Percentiles rank a stretch among this genome's conserved stretches.
Conservation (phyloP, 2,329 filamentous ascomycete genomes). For the Alternaria arbusti region DNA sequence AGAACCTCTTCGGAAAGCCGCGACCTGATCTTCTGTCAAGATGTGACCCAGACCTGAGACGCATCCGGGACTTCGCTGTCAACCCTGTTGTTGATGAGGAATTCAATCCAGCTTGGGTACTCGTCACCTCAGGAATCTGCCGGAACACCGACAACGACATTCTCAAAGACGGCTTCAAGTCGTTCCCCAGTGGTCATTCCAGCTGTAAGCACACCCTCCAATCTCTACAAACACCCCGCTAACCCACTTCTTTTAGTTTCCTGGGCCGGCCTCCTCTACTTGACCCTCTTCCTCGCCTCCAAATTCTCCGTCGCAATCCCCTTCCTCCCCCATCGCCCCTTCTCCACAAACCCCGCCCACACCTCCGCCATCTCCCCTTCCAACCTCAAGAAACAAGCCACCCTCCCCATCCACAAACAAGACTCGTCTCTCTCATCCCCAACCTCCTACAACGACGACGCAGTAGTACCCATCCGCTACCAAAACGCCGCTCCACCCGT, state of each 20-base stretch:
- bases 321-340: slow-evolving; percentile 63
- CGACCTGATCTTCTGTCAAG: slow-evolving; percentile 70
- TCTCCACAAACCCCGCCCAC: slow-evolving; percentile 57
- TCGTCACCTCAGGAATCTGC: slow-evolving; percentile 83
- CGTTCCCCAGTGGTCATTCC: slow-evolving; percentile 79
- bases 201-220: slow-evolving; percentile 60
- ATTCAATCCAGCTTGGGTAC: slow-evolving; percentile 63
- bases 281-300: slow-evolving; percentile 84
- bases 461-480: slow-evolving; percentile 64
- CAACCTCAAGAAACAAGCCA: slow-evolving; percentile 33
- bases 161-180: slow-evolving; percentile 83
- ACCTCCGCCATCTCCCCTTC: slow-evolving; percentile 52
- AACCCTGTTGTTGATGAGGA: slow-evolving; percentile 59
- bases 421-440: slow-evolving; percentile 26
- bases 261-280: slow-evolving; percentile 81
- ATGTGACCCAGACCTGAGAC: slow-evolving; percentile 75
- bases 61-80: slow-evolving; percentile 61
- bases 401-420: slow-evolving; percentile 36
- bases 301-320: slow-evolving; percentile 79
- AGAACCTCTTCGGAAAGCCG: slow-evolving; percentile 72
- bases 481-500: slow-evolving; percentile 83
- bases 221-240: background rate
- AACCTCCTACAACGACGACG: slow-evolving; percentile 30
- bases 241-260: slow-evolving; percentile 55
- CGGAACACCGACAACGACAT: slow-evolving; percentile 64